A percentile compares a stretch with the other conserved stretches of the same genome.
Evolutionary conservation across 805 yeast species (phyloP).

Genomic region (Spathaspora sp.): DNA sequence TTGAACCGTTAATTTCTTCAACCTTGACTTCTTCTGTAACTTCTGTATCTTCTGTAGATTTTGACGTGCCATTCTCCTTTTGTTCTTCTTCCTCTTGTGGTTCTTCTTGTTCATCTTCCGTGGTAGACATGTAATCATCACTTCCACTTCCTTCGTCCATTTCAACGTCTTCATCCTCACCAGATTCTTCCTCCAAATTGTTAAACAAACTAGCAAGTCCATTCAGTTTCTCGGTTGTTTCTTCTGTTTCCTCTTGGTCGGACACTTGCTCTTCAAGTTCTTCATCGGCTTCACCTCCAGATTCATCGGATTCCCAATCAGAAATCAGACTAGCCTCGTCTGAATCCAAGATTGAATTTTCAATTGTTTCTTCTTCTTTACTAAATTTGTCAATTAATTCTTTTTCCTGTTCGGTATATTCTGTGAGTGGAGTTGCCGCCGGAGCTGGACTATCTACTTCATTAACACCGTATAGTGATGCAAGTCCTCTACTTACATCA

Average conservation of each 20-base stretch:
- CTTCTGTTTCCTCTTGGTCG: not conserved
- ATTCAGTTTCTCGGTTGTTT: not conserved
- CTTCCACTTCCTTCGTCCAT: slow-evolving; percentile 6
- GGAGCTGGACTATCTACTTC: slow-evolving; percentile 3
- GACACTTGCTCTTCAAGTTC: slow-evolving; percentile 1
- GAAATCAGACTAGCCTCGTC: slow-evolving; percentile 5
- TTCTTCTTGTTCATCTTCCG: slow-evolving; percentile 2
- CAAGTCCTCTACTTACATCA: slow-evolving; percentile 13
- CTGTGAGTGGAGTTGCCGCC: not conserved
- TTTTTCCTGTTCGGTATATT: slow-evolving; percentile 31
- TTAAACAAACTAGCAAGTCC: slow-evolving; percentile 7
- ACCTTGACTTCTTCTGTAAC: slow-evolving; percentile 8
- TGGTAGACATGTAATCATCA: slow-evolving; percentile 5
- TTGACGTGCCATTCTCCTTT: slow-evolving; percentile 6
- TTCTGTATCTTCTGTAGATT: slow-evolving; percentile 12
- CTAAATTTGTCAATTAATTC: slow-evolving; percentile 21
- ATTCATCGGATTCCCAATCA: slow-evolving; percentile 4
- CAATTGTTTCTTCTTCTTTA: slow-evolving; percentile 10
- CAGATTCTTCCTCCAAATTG: slow-evolving; percentile 13
- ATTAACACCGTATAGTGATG: slow-evolving; percentile 11
- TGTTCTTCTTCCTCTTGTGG: slow-evolving; percentile 9
- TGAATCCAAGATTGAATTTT: slow-evolving; percentile 6
- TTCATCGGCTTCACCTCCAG: slow-evolving; percentile 1
- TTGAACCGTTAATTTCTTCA: slow-evolving; percentile 39
- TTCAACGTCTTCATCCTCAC: slow-evolving; percentile 9